A percentile compares a stretch with the other conserved stretches of the same genome.
These are phyloP conservation scores for Macrolepiota dolichaula DNA, from an alignment of 768 basidiomycete genomes.

Conservation along the genomic window DNA sequence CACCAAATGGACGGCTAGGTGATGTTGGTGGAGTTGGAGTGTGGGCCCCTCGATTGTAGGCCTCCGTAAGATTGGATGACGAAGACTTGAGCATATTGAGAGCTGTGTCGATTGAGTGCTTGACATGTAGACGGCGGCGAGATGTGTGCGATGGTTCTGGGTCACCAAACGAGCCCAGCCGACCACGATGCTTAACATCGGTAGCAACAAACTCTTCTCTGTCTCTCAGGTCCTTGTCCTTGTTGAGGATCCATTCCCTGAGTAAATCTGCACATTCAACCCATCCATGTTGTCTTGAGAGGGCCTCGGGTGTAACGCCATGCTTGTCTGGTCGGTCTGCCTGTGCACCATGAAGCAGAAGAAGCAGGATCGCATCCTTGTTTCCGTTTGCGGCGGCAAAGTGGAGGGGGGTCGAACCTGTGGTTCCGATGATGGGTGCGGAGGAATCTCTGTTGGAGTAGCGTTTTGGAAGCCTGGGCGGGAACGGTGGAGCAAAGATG, in stretches of 20 bases:
- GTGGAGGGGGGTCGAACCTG: conserved; percentile 93
- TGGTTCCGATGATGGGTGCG: conserved; percentile 71
- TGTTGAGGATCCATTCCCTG: conserved; percentile 60
- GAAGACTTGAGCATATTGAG: conserved; percentile 48
- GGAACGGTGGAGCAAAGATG: conserved; percentile 14
- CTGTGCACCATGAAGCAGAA: conserved; percentile 83
- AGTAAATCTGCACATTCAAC: conserved; percentile 73
- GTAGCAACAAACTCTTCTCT: conserved; percentile 30
- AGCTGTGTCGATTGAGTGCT: conserved; percentile 76
- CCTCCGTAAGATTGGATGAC: conserved; percentile 28
- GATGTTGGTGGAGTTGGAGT: conserved; percentile 39
- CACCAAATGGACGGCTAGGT: conserved; percentile 37
- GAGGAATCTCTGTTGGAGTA: conserved; percentile 66
- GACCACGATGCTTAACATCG: conserved; percentile 13
- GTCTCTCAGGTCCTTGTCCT: conserved; percentile 59
- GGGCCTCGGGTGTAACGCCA: conserved; percentile 80
- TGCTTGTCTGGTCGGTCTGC: conserved; percentile 86
- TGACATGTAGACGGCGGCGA: conserved; percentile 60
- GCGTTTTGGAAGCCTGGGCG: conserved; percentile 61
- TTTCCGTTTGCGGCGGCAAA: conserved; percentile 97
- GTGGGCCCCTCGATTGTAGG: conserved; percentile 16
- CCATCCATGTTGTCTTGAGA: conserved; percentile 81
- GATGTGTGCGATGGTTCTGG: conserved; percentile 28
- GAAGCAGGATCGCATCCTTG: conserved; percentile 66
- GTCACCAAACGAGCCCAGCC: conserved; percentile 13